Evolutionary conservation across 352 stramenopile species (phyloP), one percentile per base, ranked within the genome.

Genomic region (Phytophthora pseudosyringae): DNA sequence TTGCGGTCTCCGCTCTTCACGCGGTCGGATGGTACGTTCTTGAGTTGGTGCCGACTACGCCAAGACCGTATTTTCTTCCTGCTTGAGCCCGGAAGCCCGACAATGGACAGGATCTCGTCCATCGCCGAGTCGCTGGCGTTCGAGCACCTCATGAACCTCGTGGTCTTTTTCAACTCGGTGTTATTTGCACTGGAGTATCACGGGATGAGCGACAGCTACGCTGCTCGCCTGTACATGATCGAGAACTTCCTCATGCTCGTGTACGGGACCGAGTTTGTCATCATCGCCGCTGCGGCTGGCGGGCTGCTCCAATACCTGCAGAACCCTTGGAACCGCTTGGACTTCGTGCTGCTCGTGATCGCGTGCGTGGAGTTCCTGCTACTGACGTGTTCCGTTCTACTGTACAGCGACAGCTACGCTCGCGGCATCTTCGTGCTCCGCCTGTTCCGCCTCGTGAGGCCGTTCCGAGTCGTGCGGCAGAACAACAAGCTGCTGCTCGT

Each of bases 161-260:
- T 93, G 11, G 83, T 95, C 4, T 85, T 95, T 43, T 59, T 76
- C 26, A 95, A 94, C 67, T 83, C 81, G 1, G 51, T 94, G 0
- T 61, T 95, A 9, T 91, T 94, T 9, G 80, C 85, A 9, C 78
- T 94, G 18, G 86, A 94, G 59, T 93, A 92, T 35, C 78, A 90
- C 44, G 87, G 83, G 1, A 92, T 90, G 84, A 75, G 68, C 15
- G 33, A 51, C 0, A 73, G 59, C 11, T 92, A 92, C 59, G 80
- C 83, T 12, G 72, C 72, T 36, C 74, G 76, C 12, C 58, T 92
- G 12, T 89, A 90, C 39, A 81, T 70, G 8, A 77, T 84, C 0
- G 80, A 91, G 44, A 91, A 89, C 31, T 52, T 80, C 10, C 73
- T 93, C 9, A 91, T 93, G 44, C 39, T 92, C 3, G 63, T 95